Base-by-base conservation (phyloP, 352 stramenopile genomes). In the Thraustochytrium sp. region DNA sequence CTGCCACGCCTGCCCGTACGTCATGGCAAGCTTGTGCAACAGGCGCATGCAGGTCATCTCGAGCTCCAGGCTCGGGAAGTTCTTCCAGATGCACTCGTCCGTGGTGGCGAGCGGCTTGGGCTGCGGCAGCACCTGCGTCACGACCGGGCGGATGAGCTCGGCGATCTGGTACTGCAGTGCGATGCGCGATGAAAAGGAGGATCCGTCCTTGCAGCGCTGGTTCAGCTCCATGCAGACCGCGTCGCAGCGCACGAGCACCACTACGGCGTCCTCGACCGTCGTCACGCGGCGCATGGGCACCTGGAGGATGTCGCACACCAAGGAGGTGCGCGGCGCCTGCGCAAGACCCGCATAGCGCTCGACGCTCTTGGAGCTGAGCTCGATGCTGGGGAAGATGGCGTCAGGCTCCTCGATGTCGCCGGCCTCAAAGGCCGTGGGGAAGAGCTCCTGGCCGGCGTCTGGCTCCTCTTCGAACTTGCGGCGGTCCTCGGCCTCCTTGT, bases 161-260 rank as follows among this genome's bases (percentile, higher is more conserved):
- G 94, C 94, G 37, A 94, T 90, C 91, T 96, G 90, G 48, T 95
- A 89, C 72, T 96, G 92, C 46, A 96, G 86, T 1, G 91, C 92
- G 26, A 96, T 88, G n/a, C 91, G 90, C 44, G 91, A 96, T n/a
- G 92, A 96, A 5, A 91, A 95, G 11, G 92, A 85, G 26, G 77
- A 96, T 5, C 92, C 92, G 56, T 95, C 92, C 2, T 90, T 90
- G 23, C 91, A 91, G 76, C 92, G 89, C 59, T 90, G 89, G 11
- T 95, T 82, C 21, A 96, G 85, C 23, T 90, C 91, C 61, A 94
- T 90, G 61, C 92, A 95, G 31, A 96, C 85, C 49, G 87, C 86
- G 48, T 89, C 86, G 55, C 92, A 96, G 13, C 92, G 87, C 21
- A 94, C 89, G 83, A 96, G 93, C 26, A 91, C 89, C 21, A 89